These are phyloP conservation scores for Solanum acaule DNA, from an alignment of 257 asterid genomes.

Conservation along the genomic window DNA sequence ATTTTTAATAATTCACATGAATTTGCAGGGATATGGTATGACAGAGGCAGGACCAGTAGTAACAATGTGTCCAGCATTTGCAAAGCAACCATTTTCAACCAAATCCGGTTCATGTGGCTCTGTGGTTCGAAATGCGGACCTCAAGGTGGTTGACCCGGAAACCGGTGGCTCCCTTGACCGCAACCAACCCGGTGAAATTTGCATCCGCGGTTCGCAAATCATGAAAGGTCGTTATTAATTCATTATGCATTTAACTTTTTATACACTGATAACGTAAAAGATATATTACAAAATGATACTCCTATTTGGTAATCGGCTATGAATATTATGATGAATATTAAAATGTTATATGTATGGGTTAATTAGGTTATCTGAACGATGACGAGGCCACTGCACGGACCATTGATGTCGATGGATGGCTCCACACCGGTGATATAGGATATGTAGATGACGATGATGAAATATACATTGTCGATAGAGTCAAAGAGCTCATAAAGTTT, in stretches of 20 bases:
- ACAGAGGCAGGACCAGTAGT: conserved; percentile 90
- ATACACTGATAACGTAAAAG: background rate
- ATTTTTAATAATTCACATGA: background rate
- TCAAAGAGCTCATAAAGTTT: conserved; percentile 79
- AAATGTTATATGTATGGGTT: background rate
- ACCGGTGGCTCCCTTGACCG: conserved; percentile 75
- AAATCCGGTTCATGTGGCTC: conserved; percentile 86
- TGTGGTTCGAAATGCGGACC: conserved; percentile 87
- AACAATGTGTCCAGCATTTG: conserved; percentile 68
- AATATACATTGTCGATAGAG: conserved; percentile 60
- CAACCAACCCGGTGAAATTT: conserved; percentile 70
- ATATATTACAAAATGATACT: background rate
- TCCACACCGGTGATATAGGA: conserved; percentile 85
- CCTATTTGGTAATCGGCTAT: background rate
- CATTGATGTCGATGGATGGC: conserved; percentile 88
- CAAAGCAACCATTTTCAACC: conserved; percentile 48
- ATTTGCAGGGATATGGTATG: conserved; percentile 80
- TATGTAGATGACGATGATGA: conserved; percentile 27
- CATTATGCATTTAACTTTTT: background rate
- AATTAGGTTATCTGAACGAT: conserved; percentile 58
- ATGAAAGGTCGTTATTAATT: background rate
- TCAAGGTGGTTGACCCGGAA: conserved; percentile 72
- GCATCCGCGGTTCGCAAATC: conserved; percentile 50
- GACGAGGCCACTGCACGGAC: conserved; percentile 78
- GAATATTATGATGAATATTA: background rate